Conservation (phyloP, 2,329 filamentous ascomycete genomes). For the Blastomyces emzantsi region DNA sequence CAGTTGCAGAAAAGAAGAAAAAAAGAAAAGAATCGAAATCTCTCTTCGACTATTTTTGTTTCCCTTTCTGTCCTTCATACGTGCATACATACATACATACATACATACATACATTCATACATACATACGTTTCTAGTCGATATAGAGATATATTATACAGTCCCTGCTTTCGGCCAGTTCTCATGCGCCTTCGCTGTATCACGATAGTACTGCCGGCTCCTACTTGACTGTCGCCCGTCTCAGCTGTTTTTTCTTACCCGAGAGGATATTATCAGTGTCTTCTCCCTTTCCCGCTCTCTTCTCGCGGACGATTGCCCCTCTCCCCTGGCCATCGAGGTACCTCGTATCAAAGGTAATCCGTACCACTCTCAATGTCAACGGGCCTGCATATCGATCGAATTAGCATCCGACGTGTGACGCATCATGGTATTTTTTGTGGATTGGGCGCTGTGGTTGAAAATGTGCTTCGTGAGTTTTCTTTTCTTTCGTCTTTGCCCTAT, state of each 20-base stretch:
- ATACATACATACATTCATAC: not conserved
- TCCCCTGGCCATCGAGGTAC: not conserved
- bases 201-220: not conserved
- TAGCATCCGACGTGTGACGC: not conserved
- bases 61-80: not conserved
- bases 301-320: not conserved
- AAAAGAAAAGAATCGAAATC: not conserved
- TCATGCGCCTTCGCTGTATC: slow-evolving; percentile 1
- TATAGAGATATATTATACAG: not conserved
- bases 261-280: not conserved
- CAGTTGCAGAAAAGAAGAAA: not conserved
- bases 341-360: not conserved
- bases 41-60: not conserved
- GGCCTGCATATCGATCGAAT: not conserved
- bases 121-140: not conserved
- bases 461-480: slow-evolving; percentile 67
- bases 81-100: not conserved
- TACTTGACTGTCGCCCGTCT: not conserved
- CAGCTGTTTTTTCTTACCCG: no score
- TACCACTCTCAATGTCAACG: not conserved
- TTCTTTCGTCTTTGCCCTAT: not conserved
- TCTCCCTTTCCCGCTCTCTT: not conserved
- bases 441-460: slow-evolving; percentile 81
- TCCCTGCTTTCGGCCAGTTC: not conserved
- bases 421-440: slow-evolving; percentile 50